A percentile compares a stretch with the other conserved stretches of the same genome.
Evolutionary conservation across 2,329 filamentous ascomycete species (phyloP).

Genomic region (Phaeosphaeriaceae sp.): DNA sequence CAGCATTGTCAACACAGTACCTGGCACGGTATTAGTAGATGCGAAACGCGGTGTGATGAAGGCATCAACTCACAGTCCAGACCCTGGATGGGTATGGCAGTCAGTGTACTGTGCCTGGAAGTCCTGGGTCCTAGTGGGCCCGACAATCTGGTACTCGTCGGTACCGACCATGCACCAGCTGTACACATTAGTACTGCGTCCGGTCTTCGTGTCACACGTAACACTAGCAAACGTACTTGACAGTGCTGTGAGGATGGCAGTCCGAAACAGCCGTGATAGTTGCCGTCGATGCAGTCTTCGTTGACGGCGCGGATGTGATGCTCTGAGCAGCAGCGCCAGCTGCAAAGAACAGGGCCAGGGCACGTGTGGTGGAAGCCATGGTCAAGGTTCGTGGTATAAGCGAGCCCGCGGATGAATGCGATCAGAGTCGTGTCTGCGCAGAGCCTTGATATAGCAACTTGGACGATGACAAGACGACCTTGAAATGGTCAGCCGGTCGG

Average conservation of each 20-base stretch:
- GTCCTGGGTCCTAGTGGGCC: slow-evolving; percentile 62
- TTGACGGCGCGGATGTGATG: slow-evolving; percentile 9
- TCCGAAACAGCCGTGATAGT: slow-evolving; percentile 57
- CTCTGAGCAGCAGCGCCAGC: slow-evolving; percentile 25
- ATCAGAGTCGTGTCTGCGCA: slow-evolving; percentile 12
- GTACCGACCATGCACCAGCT: slow-evolving; percentile 56
- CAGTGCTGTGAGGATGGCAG: slow-evolving; percentile 59
- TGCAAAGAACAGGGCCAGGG: slow-evolving; percentile 11
- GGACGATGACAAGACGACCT: slow-evolving; percentile 3
- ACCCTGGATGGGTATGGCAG: slow-evolving; percentile 67
- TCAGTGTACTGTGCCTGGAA: slow-evolving; percentile 68
- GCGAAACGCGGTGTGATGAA: neutral
- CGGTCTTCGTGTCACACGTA: neutral
- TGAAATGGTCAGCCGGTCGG: slow-evolving; percentile 7
- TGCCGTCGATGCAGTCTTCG: slow-evolving; percentile 16
- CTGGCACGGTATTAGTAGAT: slow-evolving; percentile 46
- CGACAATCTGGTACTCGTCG: slow-evolving; percentile 54
- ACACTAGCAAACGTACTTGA: slow-evolving; percentile 46
- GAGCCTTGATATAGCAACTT: slow-evolving; percentile 26
- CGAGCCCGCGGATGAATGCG: slow-evolving; percentile 6
- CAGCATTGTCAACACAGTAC: slow-evolving; percentile 67
- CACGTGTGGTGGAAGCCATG: slow-evolving; percentile 19
- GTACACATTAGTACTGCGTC: slow-evolving; percentile 14
- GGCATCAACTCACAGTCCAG: slow-evolving; percentile 58
- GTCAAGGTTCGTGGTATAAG: slow-evolving; percentile 2